Percentiles rank a stretch among this genome's conserved stretches.
Evolutionary conservation across 371 early-diverging fungal genomes (phyloP).

Genomic region (Mortierella sp.): DNA sequence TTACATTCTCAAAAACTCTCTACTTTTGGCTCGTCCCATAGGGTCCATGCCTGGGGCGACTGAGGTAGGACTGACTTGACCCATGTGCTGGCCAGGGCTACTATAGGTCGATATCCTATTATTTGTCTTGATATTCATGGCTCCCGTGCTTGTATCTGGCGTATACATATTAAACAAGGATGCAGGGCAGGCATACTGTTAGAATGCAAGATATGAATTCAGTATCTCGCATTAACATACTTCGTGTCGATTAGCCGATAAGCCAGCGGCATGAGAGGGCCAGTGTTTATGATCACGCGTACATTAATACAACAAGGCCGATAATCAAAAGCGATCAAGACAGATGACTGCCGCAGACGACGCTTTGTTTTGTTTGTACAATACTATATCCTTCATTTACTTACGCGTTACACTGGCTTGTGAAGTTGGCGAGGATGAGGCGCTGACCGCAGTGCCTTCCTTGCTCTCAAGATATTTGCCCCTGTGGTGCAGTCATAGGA

Average conservation of each 20-base stretch:
- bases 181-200: too few species aligned
- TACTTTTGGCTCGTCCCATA: constrained; percentile 63
- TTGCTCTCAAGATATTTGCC: constrained; percentile 47
- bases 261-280: too few species aligned
- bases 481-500: constrained; percentile 42
- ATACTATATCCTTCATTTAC: constrained; percentile 4
- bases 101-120: constrained; percentile 49
- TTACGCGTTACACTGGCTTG: constrained; percentile 48
- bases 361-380: too few species aligned
- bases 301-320: too few species aligned
- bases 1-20: constrained; percentile 84
- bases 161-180: too few species aligned
- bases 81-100: constrained; percentile 44
- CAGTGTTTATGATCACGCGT: too few species aligned
- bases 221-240: too few species aligned
- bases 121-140: constrained; percentile 13
- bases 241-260: too few species aligned
- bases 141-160: background rate
- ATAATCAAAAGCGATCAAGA: too few species aligned
- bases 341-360: background rate
- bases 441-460: constrained; percentile 23
- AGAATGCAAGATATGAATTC: too few species aligned
- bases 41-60: constrained; percentile 41
- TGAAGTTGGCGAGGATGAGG: constrained; percentile 5
- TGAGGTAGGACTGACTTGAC: constrained; percentile 51